Evolutionary conservation across 208 protist species (phyloP), one percentile per base, ranked within the genome.

Genomic region (Acanthamoeba royreba): DNA sequence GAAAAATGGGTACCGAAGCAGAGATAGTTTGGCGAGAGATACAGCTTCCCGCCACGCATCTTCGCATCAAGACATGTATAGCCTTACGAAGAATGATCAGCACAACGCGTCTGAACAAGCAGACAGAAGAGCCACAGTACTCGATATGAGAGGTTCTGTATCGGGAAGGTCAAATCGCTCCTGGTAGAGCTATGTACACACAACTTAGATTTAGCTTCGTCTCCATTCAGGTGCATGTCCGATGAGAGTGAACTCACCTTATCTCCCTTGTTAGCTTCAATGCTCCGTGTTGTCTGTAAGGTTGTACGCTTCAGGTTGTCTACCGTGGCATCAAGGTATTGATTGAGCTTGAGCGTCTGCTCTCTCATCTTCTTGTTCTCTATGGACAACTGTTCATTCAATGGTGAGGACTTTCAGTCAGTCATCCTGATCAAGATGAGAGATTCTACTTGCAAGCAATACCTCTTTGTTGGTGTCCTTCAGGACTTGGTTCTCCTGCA

Each of bases 1-100:
- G 77, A 35, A 19, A 87, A 87, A 45, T 87, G 77, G 9, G 77
- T 58, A 7, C 77, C 77, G 53, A 87, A 87, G 77, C 77, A 87
- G 46, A 87, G 28, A 25, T 61, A 87, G 77, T 87, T 87, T 25
- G 77, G 77, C 13, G 77, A 87, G 7, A 87, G 77, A 28, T 87
- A 87, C 19, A 87, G n/a, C 42, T 87, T 87, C 42, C 77, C 77
- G 2, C 77, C 77, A 7, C 77, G 77, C 47, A 87, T 49, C 42
- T 53, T 47, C 25, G n/a, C 19, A 58, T 87, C 77, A 25, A 87
- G 42, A 87, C 77, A 87, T 22, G 77, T 25, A 55, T 87, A 87
- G 31, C 46, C 77, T 87, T 38, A 8, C 9, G 15, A 83, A 52
- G 72, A 49, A n/a, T 61, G 19, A 61, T 19, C 72, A 43, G 9